phyloP scores from a whole-genome alignment of 129 eudicot species.

The Lactuca sativa region DNA sequence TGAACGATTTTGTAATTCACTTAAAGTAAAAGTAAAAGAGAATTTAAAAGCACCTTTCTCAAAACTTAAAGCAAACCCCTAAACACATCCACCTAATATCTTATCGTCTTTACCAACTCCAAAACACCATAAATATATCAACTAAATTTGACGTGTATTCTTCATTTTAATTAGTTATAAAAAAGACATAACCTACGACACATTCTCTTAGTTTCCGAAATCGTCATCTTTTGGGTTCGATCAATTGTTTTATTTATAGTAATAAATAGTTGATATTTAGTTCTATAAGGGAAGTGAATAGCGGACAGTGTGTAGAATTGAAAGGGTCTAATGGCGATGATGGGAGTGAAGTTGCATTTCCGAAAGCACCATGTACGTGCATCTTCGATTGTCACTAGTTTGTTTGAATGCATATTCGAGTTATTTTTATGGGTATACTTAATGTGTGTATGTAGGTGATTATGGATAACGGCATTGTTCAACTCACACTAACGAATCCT shows the following conservation, averaged over 20 bases:
- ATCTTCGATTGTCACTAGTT: background rate
- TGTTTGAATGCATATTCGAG: background rate
- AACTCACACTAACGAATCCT: slow-evolving; percentile 66
- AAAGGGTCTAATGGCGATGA: slow-evolving; percentile 18
- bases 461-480: slow-evolving; percentile 64
- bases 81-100: slow-evolving; percentile 14
- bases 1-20: background rate
- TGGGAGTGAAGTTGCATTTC: slow-evolving; percentile 37
- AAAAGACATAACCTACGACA: background rate
- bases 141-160: background rate
- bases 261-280: background rate
- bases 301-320: background rate
- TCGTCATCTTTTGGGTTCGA: background rate
- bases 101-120: slow-evolving; percentile 22
- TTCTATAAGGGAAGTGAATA: background rate
- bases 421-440: background rate
- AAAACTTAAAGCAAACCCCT: slow-evolving; percentile 20
- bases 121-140: background rate
- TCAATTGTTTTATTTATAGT: background rate
- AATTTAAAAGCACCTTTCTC: slow-evolving; percentile 10
- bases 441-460: slow-evolving; percentile 46
- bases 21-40: background rate
- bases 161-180: no score
- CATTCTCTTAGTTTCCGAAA: background rate
- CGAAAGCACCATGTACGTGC: slow-evolving; percentile 36